A percentile compares a stretch with the other conserved stretches of the same genome.
Conservation (phyloP, 306 rosid genomes). For the Cajanus cajan region DNA sequence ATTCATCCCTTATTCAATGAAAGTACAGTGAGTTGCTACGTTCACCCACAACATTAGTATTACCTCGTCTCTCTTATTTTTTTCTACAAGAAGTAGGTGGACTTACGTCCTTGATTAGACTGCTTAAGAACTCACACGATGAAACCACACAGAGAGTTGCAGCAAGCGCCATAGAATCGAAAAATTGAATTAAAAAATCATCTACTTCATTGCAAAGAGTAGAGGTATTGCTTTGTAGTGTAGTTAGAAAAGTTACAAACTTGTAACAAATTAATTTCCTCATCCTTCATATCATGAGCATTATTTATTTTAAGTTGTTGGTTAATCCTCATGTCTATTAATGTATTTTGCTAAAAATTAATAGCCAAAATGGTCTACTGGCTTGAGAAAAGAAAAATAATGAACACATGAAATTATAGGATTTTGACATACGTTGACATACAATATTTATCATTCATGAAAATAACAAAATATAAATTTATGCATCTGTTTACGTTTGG, state of each 20-base stretch:
- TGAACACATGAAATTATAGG: not conserved
- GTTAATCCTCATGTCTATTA: not conserved
- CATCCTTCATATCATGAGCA: not conserved
- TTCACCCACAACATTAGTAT: too few species aligned
- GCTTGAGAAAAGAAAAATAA: not conserved
- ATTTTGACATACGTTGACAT: not conserved
- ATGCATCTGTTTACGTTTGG: not conserved
- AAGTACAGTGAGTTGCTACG: too few species aligned
- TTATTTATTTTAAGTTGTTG: not conserved
- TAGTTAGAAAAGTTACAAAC: too few species aligned
- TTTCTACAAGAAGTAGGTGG: too few species aligned
- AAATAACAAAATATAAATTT: not conserved
- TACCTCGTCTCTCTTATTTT: too few species aligned
- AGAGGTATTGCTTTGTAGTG: too few species aligned
- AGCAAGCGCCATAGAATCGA: conserved; percentile 87
- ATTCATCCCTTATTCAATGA: too few species aligned
- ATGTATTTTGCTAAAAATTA: not conserved
- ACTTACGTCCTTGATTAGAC: conserved; percentile 66
- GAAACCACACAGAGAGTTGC: conserved; percentile 88
- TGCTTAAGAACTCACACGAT: conserved; percentile 67
- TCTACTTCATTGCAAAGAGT: too few species aligned
- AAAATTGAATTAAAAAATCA: too few species aligned
- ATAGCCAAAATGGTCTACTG: not conserved
- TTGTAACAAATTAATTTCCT: not conserved
- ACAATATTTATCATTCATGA: not conserved